Conservation (phyloP, 1,284 basidiomycete genomes). For the Leccinum brunneo-olivaceum region DNA sequence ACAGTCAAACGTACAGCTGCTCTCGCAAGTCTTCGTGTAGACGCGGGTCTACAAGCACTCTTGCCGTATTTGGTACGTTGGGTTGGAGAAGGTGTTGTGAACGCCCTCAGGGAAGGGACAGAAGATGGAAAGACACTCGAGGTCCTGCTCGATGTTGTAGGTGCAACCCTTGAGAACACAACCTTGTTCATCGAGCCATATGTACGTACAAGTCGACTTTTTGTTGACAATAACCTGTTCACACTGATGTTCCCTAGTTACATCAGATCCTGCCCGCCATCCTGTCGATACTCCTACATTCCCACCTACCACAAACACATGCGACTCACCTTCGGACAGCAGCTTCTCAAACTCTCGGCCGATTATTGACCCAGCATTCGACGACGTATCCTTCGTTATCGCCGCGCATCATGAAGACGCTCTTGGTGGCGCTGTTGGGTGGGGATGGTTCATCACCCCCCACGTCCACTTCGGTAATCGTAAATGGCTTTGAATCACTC, state of each 20-base stretch:
- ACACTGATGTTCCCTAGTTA: constrained; percentile 46
- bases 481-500: constrained; percentile 28
- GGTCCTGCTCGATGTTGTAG: constrained; percentile 75
- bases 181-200: constrained; percentile 96
- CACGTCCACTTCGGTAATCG: constrained; percentile 11
- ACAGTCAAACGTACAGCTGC: constrained; percentile 76
- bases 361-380: constrained; percentile 70
- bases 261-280: constrained; percentile 94
- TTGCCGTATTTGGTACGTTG: constrained; percentile 94
- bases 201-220: constrained; percentile 45
- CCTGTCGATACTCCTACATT: constrained; percentile 85
- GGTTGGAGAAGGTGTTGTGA: constrained; percentile 85
- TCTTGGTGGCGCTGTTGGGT: constrained; percentile 75
- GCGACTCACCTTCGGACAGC: constrained; percentile 62
- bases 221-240: background rate
- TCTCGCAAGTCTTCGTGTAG: constrained; percentile 80
- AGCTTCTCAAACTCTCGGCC: constrained; percentile 78
- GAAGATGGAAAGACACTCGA: constrained; percentile 61
- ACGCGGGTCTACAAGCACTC: constrained; percentile 91
- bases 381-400: constrained; percentile 81
- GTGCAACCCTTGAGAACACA: constrained; percentile 77
- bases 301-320: constrained; percentile 61
- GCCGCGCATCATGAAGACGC: constrained; percentile 87
- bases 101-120: constrained; percentile 52
- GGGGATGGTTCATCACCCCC: constrained; percentile 13